Percentiles rank a stretch among this genome's conserved stretches.
phyloP scores from a whole-genome alignment of 139 green algal genomes.

The Axilococcus clingmanii region DNA sequence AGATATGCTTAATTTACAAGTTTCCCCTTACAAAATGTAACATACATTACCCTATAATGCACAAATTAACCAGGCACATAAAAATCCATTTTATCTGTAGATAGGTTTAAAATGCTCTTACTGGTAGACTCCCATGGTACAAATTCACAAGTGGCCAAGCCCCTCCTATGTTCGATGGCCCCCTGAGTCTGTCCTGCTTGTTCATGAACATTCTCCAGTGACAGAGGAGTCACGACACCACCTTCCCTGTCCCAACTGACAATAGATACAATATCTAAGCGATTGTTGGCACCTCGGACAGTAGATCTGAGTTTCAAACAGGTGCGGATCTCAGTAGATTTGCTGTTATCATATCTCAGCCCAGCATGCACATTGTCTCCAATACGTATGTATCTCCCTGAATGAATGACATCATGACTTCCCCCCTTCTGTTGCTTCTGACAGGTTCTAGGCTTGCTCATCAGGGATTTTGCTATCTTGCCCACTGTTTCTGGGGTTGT shows the following conservation, averaged over 20 bases:
- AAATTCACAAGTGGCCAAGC: slow-evolving; percentile 55
- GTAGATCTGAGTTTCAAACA: slow-evolving; percentile 53
- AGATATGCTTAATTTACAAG: no score
- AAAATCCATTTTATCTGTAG: slow-evolving; percentile 63
- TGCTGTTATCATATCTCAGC: slow-evolving; percentile 40
- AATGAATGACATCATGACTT: background rate
- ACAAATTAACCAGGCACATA: slow-evolving; percentile 48
- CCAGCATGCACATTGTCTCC: slow-evolving; percentile 1
- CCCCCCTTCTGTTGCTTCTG: background rate
- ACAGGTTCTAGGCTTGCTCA: background rate
- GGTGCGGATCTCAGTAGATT: slow-evolving; percentile 53
- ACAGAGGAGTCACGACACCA: slow-evolving; percentile 12
- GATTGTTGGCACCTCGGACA: slow-evolving; percentile 54
- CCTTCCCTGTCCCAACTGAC: slow-evolving; percentile 46
- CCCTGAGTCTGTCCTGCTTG: slow-evolving; percentile 9
- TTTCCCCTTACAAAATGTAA: no score
- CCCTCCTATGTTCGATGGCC: slow-evolving; percentile 36
- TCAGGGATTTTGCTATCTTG: slow-evolving; percentile 45
- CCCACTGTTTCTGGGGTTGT: slow-evolving; percentile 48
- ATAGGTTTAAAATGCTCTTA: slow-evolving; percentile 51
- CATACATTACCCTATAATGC: background rate
- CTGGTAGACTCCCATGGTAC: slow-evolving; percentile 55
- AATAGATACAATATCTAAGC: slow-evolving; percentile 60
- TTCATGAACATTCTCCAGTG: slow-evolving; percentile 2
- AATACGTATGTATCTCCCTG: slow-evolving; percentile 3